Evolutionary conservation across 2,329 filamentous ascomycete genomes (phyloP), one percentile per base, ranked within the genome.

Genomic region (Didymella exigua): DNA sequence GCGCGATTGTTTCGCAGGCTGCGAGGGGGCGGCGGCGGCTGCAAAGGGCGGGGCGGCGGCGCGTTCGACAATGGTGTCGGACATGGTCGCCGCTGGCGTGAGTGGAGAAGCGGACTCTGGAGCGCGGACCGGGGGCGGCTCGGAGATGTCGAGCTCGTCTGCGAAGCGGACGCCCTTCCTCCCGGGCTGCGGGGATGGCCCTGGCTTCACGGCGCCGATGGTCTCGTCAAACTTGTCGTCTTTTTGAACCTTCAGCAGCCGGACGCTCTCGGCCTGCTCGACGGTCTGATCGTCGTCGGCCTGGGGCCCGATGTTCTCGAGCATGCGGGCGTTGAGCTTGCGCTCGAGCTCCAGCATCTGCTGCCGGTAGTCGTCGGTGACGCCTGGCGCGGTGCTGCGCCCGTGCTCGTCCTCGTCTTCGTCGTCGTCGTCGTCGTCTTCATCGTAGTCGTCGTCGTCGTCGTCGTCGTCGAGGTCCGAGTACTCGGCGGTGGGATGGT

Each of bases 271-370:
- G 58, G 84, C 82, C 21, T 81, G 75, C 16, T 78, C 76, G 11
- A 77, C 73, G 0, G 76, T 70, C 4, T 75, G 55, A 34, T 74
- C 69, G 2, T 66, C 54, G 9, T 69, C 58, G 7, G 71, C 62
- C 63, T 79, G 73, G 56, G 83, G 85, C 48, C 81, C 85, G 41
- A 87, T 67, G 67, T 84, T 88, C 69, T 81, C 81, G 64, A 86
- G 75, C 58, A 80, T 79, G 59, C 77, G 79, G 54, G 72, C 83
- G 60, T 87, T 83, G n/a, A 97, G 81, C 59, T 86, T 88, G 69
- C 88, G 82, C 74, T 97, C 90, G 4, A 99, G 79, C 62, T 93
- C 90, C 38, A 89, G 82, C 95, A 99, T 98, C 63, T 90, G 84
- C 63, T 84, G 81, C 27, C 87, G 85, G 68, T 96, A 96, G 13